Conservation (phyloP, 1,139 yeast genomes). For the Yamadazyma atmosphaerica region DNA sequence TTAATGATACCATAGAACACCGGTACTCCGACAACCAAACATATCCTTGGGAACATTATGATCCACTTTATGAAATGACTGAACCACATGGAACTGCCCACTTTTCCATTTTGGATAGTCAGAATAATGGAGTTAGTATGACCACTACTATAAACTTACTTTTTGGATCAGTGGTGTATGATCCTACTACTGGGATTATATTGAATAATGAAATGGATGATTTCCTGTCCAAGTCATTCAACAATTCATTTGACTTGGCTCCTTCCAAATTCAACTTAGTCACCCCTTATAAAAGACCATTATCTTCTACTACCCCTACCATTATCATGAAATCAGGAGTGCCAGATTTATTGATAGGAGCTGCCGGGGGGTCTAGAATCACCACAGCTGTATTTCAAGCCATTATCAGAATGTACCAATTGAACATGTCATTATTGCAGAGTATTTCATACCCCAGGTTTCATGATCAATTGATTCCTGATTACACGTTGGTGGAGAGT, state of each 20-base stretch:
- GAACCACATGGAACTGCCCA: conserved; percentile 91
- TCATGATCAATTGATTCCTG: conserved; percentile 89
- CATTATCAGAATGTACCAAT: conserved; percentile 62
- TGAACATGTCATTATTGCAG: conserved; percentile 58
- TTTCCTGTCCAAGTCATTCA: conserved; percentile 69
- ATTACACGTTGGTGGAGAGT: conserved; percentile 61
- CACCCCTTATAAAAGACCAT: conserved; percentile 74
- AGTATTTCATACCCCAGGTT: conserved; percentile 76
- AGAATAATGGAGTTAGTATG: conserved; percentile 75
- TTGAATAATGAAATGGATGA: conserved; percentile 95
- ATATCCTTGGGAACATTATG: conserved; percentile 66
- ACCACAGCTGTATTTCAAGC: conserved; percentile 85
- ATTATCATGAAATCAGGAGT: conserved; percentile 52
- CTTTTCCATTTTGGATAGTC: conserved; percentile 70
- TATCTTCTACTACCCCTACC: conserved; percentile 81
- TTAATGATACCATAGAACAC: conserved; percentile 37
- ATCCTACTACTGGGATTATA: conserved; percentile 76
- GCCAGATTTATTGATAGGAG: conserved; percentile 77
- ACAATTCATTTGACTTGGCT: conserved; percentile 75
- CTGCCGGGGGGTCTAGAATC: conserved; percentile 93
- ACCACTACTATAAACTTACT: conserved; percentile 88
- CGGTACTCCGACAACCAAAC: conserved; percentile 51
- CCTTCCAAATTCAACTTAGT: conserved; percentile 83
- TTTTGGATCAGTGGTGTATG: conserved; percentile 83
- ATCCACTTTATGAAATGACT: conserved; percentile 71